Evolutionary conservation across 1,139 yeast genomes (phyloP), one percentile per base, ranked within the genome.

Genomic region (Zygosaccharomyces sapae): DNA sequence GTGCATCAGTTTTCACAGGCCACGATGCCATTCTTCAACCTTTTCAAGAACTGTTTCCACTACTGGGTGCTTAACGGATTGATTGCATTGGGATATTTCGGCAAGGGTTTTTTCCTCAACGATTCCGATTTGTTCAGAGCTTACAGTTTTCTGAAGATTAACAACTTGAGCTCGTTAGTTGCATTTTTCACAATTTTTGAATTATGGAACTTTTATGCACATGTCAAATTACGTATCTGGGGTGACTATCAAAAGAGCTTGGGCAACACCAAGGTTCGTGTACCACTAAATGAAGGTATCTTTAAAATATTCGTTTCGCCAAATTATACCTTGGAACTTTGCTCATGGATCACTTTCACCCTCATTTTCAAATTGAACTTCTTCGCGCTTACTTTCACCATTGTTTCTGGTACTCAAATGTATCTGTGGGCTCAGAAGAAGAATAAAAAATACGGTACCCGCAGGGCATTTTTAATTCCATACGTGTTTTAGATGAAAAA

Each of bases 11-110:
- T 92, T 65, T 86, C 96, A 27, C 74, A 82, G 53, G 81, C 88
- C 25, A 92, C 98, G 24, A 92, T 92, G 98, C 98, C 98, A 2
- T 63, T 84, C 41, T 77, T 80, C 66, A 86, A 88, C 68, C 71
- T 92, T 53, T 86, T 92, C 75, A 88, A 90, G 70, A 92, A 92
- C 72, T 83, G 90, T 33, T 73, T 77, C 54, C 97, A 92, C 67
- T 92, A 92, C 70, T 90, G 97, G 97, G 65, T 87, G 27, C 71
- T 92, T 53, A 84, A 92, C 38, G 97, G 97, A 1, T 65, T 86
- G 31, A 74, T 80, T 55, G 73, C 86, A 45, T 79, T 88, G 2
- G 79, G 75, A 57, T 83, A 86, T 54, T 73, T 82, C 40, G 89
- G 86, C 53, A 79, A 84, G 4, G 94, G 95, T 7, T 65, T 68